Percentiles rank a stretch among this genome's conserved stretches.
phyloP scores from a whole-genome alignment of 2,329 filamentous ascomycete species.

The Basipetospora chlamydospora region DNA sequence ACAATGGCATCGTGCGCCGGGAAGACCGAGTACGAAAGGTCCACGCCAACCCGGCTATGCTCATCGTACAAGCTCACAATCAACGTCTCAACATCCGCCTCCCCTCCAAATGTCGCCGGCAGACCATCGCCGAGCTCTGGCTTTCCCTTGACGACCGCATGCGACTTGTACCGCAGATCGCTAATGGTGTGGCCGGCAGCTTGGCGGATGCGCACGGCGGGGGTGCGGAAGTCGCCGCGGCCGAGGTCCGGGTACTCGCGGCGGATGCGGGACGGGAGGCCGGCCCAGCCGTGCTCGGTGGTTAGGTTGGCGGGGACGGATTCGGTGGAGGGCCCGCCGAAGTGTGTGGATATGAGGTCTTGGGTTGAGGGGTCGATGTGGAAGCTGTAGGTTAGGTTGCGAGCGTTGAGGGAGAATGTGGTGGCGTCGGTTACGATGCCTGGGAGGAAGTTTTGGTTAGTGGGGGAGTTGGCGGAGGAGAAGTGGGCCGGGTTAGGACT shows the following conservation, averaged over 20 bases:
- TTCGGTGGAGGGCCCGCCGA: constrained; percentile 40
- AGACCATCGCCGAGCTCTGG: constrained; percentile 38
- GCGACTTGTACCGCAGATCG: constrained; percentile 41
- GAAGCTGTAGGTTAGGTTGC: constrained; percentile 46
- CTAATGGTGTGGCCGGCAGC: constrained; percentile 43
- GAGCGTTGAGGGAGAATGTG: constrained; percentile 41
- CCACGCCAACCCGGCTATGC: constrained; percentile 40
- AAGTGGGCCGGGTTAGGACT: too few relatives aligned
- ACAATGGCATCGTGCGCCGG: constrained; percentile 45
- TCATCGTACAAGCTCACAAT: constrained; percentile 43
- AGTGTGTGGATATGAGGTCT: constrained; percentile 47
- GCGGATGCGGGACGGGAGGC: constrained; percentile 31
- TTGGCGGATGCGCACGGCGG: constrained; percentile 46
- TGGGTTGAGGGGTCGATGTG: constrained; percentile 41
- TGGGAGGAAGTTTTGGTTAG: constrained; percentile 24
- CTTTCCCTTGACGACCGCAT: constrained; percentile 41
- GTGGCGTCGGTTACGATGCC: constrained; percentile 30
- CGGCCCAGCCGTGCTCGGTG: constrained; percentile 35
- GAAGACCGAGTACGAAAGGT: constrained; percentile 49
- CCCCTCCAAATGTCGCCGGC: constrained; percentile 43
- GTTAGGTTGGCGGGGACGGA: constrained; percentile 26
- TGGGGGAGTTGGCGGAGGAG: not conserved
- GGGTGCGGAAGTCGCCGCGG: constrained; percentile 46
- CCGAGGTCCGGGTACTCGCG: constrained; percentile 52
- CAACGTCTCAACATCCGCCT: constrained; percentile 42